Conservation (phyloP, 2,329 filamentous ascomycete species). For the Colletotrichum orbiculare region DNA sequence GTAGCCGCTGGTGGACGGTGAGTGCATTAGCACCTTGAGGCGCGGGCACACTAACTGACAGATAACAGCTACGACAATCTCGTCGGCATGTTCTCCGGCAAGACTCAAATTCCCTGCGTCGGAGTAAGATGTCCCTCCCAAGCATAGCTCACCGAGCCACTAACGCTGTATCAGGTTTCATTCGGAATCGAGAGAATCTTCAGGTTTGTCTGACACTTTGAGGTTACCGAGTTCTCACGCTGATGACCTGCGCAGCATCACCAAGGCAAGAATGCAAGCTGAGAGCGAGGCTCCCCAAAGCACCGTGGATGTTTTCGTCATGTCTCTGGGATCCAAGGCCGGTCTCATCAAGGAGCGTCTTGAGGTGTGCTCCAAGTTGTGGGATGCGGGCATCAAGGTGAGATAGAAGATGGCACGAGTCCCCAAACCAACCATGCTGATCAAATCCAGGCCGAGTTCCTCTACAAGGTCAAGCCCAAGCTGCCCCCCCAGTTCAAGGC, state of each 20-base stretch:
- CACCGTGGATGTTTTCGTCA: conserved; percentile 90
- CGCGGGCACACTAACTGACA: conserved; percentile 6
- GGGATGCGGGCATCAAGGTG: conserved; percentile 89
- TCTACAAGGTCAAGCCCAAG: conserved; percentile 91
- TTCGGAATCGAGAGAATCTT: conserved; percentile 98
- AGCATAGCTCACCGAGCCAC: conserved; percentile 22
- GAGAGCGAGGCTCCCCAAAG: conserved; percentile 62
- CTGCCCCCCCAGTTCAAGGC: conserved; percentile 91
- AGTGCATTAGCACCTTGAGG: conserved; percentile 52
- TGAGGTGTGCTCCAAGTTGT: conserved; percentile 78
- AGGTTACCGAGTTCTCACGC: neutral
- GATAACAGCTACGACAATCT: conserved; percentile 91
- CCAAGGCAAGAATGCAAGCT: conserved; percentile 78
- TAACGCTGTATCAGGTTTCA: conserved; percentile 69
- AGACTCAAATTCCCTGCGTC: conserved; percentile 87
- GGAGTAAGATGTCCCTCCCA: conserved; percentile 52
- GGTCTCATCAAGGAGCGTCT: conserved; percentile 87
- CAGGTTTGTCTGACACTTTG: conserved; percentile 35
- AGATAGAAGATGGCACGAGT: conserved; percentile 28
- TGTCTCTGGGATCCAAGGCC: conserved; percentile 91
- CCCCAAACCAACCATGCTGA: neutral
- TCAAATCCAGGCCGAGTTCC: conserved; percentile 76
- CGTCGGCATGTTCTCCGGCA: conserved; percentile 92
- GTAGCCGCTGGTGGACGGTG: conserved; percentile 78
- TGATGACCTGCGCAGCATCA: conserved; percentile 68